Evolutionary conservation across 2,329 filamentous ascomycete species (phyloP), one percentile per base, ranked within the genome.

Genomic region (Podosphaera aphanis): DNA sequence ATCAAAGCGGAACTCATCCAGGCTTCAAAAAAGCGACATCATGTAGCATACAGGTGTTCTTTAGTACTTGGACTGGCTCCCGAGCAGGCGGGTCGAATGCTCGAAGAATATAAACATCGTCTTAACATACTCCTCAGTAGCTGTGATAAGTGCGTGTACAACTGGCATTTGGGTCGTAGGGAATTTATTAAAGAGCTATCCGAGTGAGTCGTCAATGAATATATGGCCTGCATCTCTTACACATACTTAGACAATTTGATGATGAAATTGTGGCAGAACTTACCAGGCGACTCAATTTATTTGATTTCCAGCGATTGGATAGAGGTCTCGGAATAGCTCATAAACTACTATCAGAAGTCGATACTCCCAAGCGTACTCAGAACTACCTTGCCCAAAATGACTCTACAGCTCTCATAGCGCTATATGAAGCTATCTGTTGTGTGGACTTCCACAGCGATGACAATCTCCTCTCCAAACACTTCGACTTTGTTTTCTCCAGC

Each of bases 401-500:
- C 23, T 63, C 70, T 1, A 65, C 72, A 23, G 74, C 83, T 5
- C 71, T 92, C 44, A 72, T 90, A 48, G 79, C 83, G 10, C 73
- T 95, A 25, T 93, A 92, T 55, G 88, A 95, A 60, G 79, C 81
- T 0, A 65, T 95, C 44, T 93, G 85, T 59, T 93, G 81, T 60
- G 74, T 85, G 52, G 70, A 79, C 0, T 84, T 92, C 57, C 67
- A 94, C 49, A 69, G 77, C 51, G 55, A 55, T 10, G 53, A 56
- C 19, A 47, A 52, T 1, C 49, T 49, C 11, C 53, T 60, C 8
- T 46, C 52, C 5, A 52, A 48, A 16, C 49, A 55, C 45, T 93
- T 95, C 58, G 81, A 93, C 58, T 74, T 71, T 52, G 83, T 92
- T 10, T 94, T 95, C 59, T 69, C 74, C 52, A 70, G 84, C 19